These are phyloP conservation scores for Ceratocystis smalleyi DNA, from an alignment of 2,329 filamentous ascomycete genomes.

Conservation along the genomic window DNA sequence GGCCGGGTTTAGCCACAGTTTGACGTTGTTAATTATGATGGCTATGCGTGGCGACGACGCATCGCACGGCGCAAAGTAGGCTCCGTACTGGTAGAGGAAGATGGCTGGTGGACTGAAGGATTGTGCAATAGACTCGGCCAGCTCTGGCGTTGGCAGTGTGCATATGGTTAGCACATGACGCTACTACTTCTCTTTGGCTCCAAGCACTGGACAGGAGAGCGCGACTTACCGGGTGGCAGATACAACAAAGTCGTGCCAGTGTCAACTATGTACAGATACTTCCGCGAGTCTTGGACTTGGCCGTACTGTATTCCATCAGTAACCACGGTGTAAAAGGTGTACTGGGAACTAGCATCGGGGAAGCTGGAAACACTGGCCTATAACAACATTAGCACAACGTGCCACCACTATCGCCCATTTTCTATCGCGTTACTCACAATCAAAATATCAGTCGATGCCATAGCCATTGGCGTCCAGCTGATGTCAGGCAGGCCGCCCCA, in stretches of 20 bases:
- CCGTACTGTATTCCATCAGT: conserved; percentile 34
- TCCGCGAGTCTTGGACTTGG: conserved; percentile 27
- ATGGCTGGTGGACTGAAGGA: conserved; percentile 33
- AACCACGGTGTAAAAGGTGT: conserved; percentile 39
- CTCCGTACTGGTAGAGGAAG: conserved; percentile 32
- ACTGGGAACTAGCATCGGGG: conserved; percentile 21
- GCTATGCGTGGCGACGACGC: conserved; percentile 32
- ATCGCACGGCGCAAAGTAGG: conserved; percentile 35
- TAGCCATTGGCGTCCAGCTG: conserved; percentile 21
- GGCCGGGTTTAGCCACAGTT: conserved; percentile 33
- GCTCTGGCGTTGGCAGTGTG: conserved; percentile 22
- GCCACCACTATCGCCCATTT: background rate
- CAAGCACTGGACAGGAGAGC: too few species aligned
- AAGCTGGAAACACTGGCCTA: conserved; percentile 31
- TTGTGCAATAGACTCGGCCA: conserved; percentile 33
- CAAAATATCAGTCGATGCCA: conserved; percentile 29
- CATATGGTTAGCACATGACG: background rate
- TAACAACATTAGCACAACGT: conserved; percentile 7
- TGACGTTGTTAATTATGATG: conserved; percentile 29
- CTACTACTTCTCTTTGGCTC: background rate
- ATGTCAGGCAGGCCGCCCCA: conserved; percentile 33
- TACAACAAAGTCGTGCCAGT: conserved; percentile 38
- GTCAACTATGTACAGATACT: conserved; percentile 37
- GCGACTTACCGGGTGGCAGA: conserved; percentile 31
- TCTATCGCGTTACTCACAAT: conserved; percentile 26